phyloP scores from a whole-genome alignment of 306 rosid genomes.

The Trifolium pratense region DNA sequence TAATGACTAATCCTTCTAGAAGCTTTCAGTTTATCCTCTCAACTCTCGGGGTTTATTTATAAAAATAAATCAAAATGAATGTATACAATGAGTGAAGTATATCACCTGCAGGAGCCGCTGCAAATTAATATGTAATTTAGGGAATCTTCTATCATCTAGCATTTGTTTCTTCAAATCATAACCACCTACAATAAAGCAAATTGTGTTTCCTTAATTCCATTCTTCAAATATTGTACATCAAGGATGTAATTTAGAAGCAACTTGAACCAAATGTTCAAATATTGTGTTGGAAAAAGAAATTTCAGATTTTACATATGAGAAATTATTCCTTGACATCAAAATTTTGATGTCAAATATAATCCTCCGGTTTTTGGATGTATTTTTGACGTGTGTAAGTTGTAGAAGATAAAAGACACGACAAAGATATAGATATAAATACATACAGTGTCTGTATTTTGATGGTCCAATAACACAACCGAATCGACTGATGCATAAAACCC shows the following conservation, averaged over 20 bases:
- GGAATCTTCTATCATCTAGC: constrained; percentile 98
- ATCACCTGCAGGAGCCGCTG: constrained; percentile 95
- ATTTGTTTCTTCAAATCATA: constrained; percentile 87
- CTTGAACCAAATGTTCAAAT: constrained; percentile 30
- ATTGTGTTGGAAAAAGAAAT: constrained; percentile 21
- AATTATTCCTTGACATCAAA: background rate
- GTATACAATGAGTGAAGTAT: constrained; percentile 31
- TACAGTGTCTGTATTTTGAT: too few species aligned
- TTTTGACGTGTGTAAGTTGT: too few species aligned
- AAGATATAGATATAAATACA: too few species aligned
- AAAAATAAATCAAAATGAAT: constrained; percentile 11
- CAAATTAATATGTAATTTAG: constrained; percentile 89
- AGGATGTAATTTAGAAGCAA: background rate
- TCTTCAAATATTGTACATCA: background rate
- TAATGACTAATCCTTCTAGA: background rate
- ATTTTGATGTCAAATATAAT: background rate
- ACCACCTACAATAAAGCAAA: constrained; percentile 64
- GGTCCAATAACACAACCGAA: too few species aligned
- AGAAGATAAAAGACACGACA: too few species aligned
- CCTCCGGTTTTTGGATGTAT: too few species aligned
- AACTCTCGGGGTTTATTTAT: background rate
- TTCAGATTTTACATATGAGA: background rate
- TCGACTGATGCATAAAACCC: constrained; percentile 11
- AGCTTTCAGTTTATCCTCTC: constrained; percentile 1
- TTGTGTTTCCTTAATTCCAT: constrained; percentile 24